Base-by-base conservation (phyloP, 768 basidiomycete genomes). In the Mrakia blollopis region DNA sequence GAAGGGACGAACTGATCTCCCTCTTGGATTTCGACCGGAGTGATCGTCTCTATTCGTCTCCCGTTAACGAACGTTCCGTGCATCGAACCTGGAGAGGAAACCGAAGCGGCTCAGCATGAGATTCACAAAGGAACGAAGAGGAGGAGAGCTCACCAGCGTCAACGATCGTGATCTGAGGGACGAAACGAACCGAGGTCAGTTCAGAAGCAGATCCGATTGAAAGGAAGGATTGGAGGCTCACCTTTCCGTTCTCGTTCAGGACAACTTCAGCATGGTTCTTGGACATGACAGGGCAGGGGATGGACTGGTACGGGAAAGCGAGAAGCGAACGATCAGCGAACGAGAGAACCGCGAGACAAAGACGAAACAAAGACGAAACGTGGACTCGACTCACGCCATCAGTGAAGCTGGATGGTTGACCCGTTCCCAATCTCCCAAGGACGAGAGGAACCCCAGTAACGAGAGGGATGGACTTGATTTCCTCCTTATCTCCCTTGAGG, bases 281-380 rank as follows among this genome's bases (percentile, higher is more conserved):
- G 21, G 65, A 68, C 65, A 68, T 68, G 39, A 68, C 65, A 25
- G 65, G 65, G 65, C 65, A 68, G 21, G 35, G 32, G 65, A 68
- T 68, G 35, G 39, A 35, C 65, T 68, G n/a, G 10, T 37, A 16
- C 13, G 21, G n/a, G 21, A 39, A 37, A 23, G 0, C 2, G 25
- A 2, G 65, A 4, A 37, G 32, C 3, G 37, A 25, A 16, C 4
- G 65, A 39, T 68, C 39, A 68, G 37, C 32, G 35, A 16, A 13
- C n/a, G n/a, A n/a, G n/a, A n/a, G n/a, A n/a, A n/a, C n/a, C n/a
- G n/a, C n/a, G 7, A 37, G 65, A 25, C 21, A 39, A 39, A 21
- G 65, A 44, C 11, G 37, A 35, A n/a, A 37, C 25, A n/a, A 57
- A 25, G 65, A 25, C 14, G 35, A 68, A 21, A 68, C 14, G 13